Evolutionary conservation across 2,329 filamentous ascomycete species (phyloP), one percentile per base, ranked within the genome.

Genomic region (Diplodia mutila): DNA sequence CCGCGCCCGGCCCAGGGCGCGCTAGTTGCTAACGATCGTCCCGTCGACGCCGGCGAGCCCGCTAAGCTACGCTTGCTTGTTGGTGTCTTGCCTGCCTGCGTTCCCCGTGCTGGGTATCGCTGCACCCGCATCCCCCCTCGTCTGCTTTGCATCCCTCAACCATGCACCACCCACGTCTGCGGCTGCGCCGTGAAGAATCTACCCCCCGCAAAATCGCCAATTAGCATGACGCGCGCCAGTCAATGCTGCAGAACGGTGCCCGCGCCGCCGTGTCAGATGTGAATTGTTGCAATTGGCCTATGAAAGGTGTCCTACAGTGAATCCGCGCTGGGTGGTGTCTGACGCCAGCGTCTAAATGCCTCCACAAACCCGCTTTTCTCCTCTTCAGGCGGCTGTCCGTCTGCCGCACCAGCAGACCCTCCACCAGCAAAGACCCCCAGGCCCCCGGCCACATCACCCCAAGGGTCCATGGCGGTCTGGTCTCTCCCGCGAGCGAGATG

Each of bases 341-440:
- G 37, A 37, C 53, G 64, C 67, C 67, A 68, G 18, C 53, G 61
- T 55, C 46, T 65, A 14, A 59, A 68, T n/a, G 67, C 67, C 39
- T 61, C 46, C 27, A 61, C 67, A 57, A 68, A 68, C 52, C 61
- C 66, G 27, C 59, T 51, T 54, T 55, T 37, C 25, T 29, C 39
- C 21, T 68, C 49, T 3, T 46, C 42, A 46, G 42, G 42, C 25
- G 34, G 37, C n/a, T 53, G 34, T 27, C 64, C 64, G 21, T 42
- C 52, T 46, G 34, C 63, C 49, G 51, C 63, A 25, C 42, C 61
- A 46, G n/a, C 42, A 23, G 59, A 64, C 27, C 61, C 53, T 61
- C 61, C 48, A 52, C 4, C 32, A 53, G 4, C 32, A 53, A 42
- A 51, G 8, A 12, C 39, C 29, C 32, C 61, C 65, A 51, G 25